A percentile compares a stretch with the other conserved stretches of the same genome.
phyloP scores from a whole-genome alignment of 257 asterid species.

The Gardenia jasminoides region DNA sequence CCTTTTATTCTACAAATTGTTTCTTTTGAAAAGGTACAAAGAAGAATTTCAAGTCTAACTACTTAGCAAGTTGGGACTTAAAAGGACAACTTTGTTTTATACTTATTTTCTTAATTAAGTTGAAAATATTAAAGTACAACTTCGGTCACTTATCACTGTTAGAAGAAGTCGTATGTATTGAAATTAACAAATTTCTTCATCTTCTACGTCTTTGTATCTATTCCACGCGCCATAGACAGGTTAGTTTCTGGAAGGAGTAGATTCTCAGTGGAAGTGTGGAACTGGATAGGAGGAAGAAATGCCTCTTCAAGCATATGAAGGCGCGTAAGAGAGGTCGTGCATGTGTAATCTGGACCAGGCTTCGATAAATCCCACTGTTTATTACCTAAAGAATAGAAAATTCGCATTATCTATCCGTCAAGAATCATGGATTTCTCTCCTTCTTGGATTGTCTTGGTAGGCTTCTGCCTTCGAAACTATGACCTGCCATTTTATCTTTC shows the following conservation, averaged over 20 bases:
- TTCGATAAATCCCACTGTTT: constrained; percentile 6
- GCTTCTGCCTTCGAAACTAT: neutral
- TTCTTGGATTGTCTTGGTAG: neutral
- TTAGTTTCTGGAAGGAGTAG: neutral
- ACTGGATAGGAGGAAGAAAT: neutral
- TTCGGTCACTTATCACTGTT: neutral
- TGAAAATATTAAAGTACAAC: neutral
- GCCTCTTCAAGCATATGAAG: neutral
- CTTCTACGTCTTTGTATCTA: neutral
- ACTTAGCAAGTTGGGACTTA: too few relatives aligned
- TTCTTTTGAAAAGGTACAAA: neutral
- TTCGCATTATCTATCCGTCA: neutral
- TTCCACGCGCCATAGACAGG: neutral
- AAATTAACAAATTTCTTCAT: neutral
- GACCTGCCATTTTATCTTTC: neutral
- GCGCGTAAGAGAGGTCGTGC: neutral
- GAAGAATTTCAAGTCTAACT: neutral
- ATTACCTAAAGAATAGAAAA: neutral
- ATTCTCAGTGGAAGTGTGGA: too few relatives aligned
- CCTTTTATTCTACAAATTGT: neutral
- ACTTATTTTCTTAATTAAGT: neutral
- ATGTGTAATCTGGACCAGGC: neutral
- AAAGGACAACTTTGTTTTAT: neutral
- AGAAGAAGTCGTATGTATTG: neutral
- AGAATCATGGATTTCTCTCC: constrained; percentile 10